phyloP scores from a whole-genome alignment of 1,139 yeast species.

The Torulaspora globosa region DNA sequence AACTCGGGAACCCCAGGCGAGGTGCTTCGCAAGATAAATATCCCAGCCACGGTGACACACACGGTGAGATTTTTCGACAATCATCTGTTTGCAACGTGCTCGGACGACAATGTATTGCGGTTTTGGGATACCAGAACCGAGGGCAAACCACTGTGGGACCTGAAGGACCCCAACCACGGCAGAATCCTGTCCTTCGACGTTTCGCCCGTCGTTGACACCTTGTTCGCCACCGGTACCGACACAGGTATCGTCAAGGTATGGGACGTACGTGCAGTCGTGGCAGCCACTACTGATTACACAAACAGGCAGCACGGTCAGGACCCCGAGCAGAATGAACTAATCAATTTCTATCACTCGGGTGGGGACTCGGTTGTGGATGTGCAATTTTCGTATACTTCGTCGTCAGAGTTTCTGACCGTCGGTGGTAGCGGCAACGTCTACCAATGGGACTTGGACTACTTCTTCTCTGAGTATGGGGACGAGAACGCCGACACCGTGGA shows the following conservation, averaged over 20 bases:
- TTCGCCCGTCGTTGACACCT: constrained; percentile 29
- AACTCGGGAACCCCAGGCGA: constrained; percentile 33
- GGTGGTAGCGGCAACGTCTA: constrained; percentile 36
- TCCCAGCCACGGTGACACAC: constrained; percentile 33
- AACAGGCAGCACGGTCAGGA: constrained; percentile 31
- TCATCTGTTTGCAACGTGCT: constrained; percentile 33
- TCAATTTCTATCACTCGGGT: constrained; percentile 30
- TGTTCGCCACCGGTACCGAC: constrained; percentile 35
- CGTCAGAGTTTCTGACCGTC: constrained; percentile 33
- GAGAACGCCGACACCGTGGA: constrained; percentile 25
- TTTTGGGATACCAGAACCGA: constrained; percentile 36
- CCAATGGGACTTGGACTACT: constrained; percentile 35
- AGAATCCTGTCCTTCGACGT: constrained; percentile 29
- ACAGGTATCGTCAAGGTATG: constrained; percentile 36
- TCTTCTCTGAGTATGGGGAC: constrained; percentile 27
- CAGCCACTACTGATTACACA: constrained; percentile 26
- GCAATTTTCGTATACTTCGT: constrained; percentile 29
- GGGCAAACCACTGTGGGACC: constrained; percentile 26
- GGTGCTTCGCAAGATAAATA: constrained; percentile 26
- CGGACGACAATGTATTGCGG: constrained; percentile 33
- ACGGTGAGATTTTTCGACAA: constrained; percentile 34
- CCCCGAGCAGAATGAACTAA: constrained; percentile 31
- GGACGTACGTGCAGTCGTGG: constrained; percentile 35
- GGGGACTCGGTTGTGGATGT: constrained; percentile 35
- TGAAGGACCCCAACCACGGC: constrained; percentile 32